A percentile compares a stretch with the other conserved stretches of the same genome.
phyloP scores from a whole-genome alignment of 768 basidiomycete genomes.

The Suillus subaureus region DNA sequence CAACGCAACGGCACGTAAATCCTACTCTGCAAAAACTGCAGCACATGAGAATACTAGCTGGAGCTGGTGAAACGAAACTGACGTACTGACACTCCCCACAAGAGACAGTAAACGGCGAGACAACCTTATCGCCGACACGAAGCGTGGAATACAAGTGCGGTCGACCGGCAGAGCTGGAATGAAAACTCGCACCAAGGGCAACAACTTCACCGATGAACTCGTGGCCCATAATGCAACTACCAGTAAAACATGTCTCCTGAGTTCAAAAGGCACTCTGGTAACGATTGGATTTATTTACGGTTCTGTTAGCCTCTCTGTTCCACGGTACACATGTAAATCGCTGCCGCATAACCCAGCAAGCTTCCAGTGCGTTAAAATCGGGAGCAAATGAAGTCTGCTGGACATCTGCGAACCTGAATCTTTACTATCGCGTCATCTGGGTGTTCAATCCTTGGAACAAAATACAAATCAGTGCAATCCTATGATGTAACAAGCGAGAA shows the following conservation, averaged over 20 bases:
- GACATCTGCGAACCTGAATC: constrained; percentile 51
- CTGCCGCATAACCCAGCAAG: constrained; percentile 72
- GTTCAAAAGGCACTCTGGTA: not conserved
- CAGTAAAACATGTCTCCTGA: constrained; percentile 1
- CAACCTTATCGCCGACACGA: constrained; percentile 73
- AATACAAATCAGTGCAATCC: constrained; percentile 1
- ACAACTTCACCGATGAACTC: constrained; percentile 78
- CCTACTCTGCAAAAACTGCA: constrained; percentile 71
- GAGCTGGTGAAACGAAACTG: not conserved
- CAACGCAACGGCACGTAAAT: constrained; percentile 68
- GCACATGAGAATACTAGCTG: not conserved
- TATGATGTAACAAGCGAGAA: not conserved
- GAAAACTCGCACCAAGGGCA: constrained; percentile 64
- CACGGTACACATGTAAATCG: constrained; percentile 76
- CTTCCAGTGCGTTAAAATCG: constrained; percentile 34
- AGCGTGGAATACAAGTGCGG: constrained; percentile 66
- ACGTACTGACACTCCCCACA: constrained; percentile 86
- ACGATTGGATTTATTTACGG: constrained; percentile 43
- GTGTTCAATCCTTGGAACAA: constrained; percentile 55
- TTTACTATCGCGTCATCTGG: constrained; percentile 81
- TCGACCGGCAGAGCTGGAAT: constrained; percentile 44
- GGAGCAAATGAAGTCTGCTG: not conserved
- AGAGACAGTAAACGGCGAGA: constrained; percentile 79
- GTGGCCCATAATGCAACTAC: constrained; percentile 69
- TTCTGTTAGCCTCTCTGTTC: constrained; percentile 53